Percentiles rank a stretch among this genome's conserved stretches.
phyloP scores from a whole-genome alignment of 2,329 filamentous ascomycete species.

The Alternaria angustiovoidea region DNA sequence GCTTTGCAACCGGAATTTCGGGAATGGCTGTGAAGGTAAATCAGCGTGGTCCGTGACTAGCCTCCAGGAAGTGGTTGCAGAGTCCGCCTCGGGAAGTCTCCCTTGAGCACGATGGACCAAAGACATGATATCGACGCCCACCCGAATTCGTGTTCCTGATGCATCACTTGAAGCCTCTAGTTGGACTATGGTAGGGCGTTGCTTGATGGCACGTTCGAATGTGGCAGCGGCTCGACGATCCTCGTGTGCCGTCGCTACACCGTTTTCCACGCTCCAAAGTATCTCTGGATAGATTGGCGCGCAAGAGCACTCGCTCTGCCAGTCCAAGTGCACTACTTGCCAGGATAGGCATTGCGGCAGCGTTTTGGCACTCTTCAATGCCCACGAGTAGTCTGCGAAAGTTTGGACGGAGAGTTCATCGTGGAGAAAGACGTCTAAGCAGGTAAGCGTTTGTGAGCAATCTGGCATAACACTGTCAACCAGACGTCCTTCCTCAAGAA shows the following conservation, averaged over 20 bases:
- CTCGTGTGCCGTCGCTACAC: constrained; percentile 35
- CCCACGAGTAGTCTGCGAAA: constrained; percentile 32
- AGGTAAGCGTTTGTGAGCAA: constrained; percentile 29
- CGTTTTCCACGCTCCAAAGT: constrained; percentile 34
- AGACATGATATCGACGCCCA: constrained; percentile 54
- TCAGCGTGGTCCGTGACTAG: constrained; percentile 57
- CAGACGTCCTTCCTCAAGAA: constrained; percentile 3
- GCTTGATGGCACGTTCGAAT: constrained; percentile 62
- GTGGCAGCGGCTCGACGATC: constrained; percentile 57
- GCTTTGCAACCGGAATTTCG: constrained; percentile 53
- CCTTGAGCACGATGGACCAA: constrained; percentile 55
- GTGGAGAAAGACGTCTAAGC: constrained; percentile 31
- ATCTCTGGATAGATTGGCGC: constrained; percentile 35
- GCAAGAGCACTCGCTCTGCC: constrained; percentile 28
- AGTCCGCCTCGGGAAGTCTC: constrained; percentile 34
- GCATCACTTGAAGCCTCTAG: constrained; percentile 26
- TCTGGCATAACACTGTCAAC: background rate
- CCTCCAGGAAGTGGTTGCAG: constrained; percentile 53
- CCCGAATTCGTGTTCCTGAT: constrained; percentile 46
- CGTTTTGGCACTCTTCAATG: constrained; percentile 25
- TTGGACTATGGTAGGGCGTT: constrained; percentile 47
- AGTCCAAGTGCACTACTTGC: constrained; percentile 14
- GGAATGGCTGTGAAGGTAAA: constrained; percentile 43
- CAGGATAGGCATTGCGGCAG: constrained; percentile 32
- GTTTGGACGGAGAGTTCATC: constrained; percentile 6